Conservation (phyloP, 2,329 filamentous ascomycete genomes). For the Ilyonectria sp. region DNA sequence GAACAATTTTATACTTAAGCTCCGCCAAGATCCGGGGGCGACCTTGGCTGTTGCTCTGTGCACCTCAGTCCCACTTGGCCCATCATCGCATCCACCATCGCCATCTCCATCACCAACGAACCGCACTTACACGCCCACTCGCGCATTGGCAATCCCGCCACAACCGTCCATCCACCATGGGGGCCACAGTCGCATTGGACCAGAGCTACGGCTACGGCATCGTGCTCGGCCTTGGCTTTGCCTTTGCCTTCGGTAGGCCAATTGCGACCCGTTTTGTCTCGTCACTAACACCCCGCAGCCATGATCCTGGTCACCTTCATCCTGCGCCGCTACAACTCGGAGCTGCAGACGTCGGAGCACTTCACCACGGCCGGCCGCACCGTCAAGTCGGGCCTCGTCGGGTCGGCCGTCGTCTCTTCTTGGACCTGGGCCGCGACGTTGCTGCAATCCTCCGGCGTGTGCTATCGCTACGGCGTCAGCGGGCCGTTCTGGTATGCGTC, state of each 20-base stretch:
- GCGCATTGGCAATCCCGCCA: no score
- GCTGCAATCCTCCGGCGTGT: constrained; percentile 84
- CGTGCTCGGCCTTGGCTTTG: constrained; percentile 80
- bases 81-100: not conserved
- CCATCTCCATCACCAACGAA: not conserved
- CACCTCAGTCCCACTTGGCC: not conserved
- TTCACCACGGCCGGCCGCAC: constrained; percentile 91
- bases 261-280: constrained; percentile 14
- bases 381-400: constrained; percentile 90
- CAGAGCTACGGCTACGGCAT: constrained; percentile 85
- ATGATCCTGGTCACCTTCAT: constrained; percentile 28
- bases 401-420: constrained; percentile 90
- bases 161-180: constrained; percentile 6
- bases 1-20: not conserved
- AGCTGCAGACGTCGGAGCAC: constrained; percentile 92
- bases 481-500: constrained; percentile 74
- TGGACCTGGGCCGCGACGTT: constrained; percentile 95
- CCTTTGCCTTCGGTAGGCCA: constrained; percentile 80
- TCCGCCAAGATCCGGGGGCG: not conserved
- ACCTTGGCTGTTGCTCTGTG: not conserved
- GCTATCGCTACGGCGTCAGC: constrained; percentile 82
- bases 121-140: not conserved
- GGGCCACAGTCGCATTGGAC: constrained; percentile 53
- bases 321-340: constrained; percentile 64
- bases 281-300: not conserved